Conservation (phyloP, 805 yeast species). For the Myxozyma lipomycoides region DNA sequence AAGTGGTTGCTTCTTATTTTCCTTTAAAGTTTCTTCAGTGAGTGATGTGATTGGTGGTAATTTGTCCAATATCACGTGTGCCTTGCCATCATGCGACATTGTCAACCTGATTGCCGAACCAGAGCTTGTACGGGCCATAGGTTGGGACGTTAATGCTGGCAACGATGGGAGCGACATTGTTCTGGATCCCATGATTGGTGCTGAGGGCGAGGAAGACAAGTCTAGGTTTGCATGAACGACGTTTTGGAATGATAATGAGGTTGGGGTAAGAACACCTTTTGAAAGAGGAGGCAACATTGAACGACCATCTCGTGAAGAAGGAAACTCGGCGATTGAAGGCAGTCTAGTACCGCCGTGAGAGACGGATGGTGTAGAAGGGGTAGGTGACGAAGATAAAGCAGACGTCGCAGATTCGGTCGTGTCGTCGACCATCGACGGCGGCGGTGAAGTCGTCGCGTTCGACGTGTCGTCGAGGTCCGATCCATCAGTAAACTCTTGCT, state of each 20-base stretch:
- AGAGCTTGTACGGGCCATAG: background rate
- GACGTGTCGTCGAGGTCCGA: background rate
- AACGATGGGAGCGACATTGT: background rate
- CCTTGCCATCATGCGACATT: conserved; percentile 42
- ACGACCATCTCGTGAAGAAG: background rate
- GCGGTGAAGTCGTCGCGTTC: background rate
- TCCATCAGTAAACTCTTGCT: background rate
- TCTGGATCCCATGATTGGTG: background rate
- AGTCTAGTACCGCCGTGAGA: background rate
- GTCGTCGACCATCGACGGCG: background rate
- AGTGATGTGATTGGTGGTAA: background rate
- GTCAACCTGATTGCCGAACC: conserved; percentile 20
- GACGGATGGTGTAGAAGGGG: conserved; percentile 25
- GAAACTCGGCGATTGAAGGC: background rate
- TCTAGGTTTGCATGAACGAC: conserved; percentile 3
- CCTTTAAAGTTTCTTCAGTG: background rate
- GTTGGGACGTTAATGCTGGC: background rate
- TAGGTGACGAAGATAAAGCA: conserved; percentile 23
- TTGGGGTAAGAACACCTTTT: conserved; percentile 16
- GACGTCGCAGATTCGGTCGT: conserved; percentile 4
- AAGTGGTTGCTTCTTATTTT: conserved; percentile 1
- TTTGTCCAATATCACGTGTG: conserved; percentile 35
- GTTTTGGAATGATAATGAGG: conserved; percentile 9
- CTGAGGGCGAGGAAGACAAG: background rate
- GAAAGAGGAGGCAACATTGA: background rate